Percentiles rank a stretch among this genome's conserved stretches.
phyloP scores from a whole-genome alignment of 306 rosid species.

The Geum urbanum region DNA sequence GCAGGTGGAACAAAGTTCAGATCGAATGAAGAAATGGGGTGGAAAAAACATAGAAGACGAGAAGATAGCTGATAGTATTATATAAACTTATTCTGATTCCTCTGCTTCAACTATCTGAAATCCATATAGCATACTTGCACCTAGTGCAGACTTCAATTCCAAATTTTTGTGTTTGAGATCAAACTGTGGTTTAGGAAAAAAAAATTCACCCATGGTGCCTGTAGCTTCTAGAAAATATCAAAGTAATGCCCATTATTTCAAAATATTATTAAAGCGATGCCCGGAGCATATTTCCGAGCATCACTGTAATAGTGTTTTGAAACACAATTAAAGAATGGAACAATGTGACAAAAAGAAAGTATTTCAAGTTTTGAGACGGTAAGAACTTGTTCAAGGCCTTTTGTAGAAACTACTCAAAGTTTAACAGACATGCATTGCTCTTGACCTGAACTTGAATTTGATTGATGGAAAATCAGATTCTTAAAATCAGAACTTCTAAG shows the following conservation, averaged over 20 bases:
- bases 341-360: no score
- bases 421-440: neutral
- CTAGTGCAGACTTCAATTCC: neutral
- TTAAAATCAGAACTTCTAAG: no score
- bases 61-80: neutral
- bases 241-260: neutral
- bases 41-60: conserved; percentile 31
- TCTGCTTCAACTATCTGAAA: neutral
- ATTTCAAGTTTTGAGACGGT: no score
- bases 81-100: conserved; percentile 4
- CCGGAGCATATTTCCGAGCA: no score
- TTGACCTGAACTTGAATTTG: neutral
- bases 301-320: no score
- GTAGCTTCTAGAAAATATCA: no score
- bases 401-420: no score
- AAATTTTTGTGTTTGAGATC: neutral
- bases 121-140: no score
- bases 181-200: neutral
- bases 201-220: no score
- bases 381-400: neutral
- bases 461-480: neutral
- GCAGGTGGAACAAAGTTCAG: conserved; percentile 45
- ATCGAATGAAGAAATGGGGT: conserved; percentile 51
- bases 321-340: no score
- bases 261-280: no score